These are phyloP conservation scores for Gardenia jasminoides DNA, from an alignment of 257 asterid species.

Conservation along the genomic window DNA sequence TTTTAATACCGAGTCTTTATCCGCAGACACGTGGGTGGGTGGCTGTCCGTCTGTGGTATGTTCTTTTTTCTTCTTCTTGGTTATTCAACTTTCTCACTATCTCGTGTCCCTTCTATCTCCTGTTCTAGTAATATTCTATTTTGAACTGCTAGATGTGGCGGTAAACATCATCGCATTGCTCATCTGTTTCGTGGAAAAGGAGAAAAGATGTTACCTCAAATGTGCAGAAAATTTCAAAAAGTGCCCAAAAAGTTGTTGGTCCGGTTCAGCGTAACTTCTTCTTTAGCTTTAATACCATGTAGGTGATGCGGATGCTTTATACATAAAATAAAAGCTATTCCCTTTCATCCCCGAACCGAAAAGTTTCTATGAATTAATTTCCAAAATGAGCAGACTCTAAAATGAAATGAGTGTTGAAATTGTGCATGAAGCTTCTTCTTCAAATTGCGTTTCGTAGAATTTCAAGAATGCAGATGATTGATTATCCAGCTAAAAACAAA, in stretches of 20 bases:
- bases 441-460: no score
- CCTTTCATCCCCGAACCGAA: no score
- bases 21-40: no score
- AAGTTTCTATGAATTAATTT: no score
- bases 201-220: background rate
- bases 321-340: background rate
- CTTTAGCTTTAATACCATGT: background rate
- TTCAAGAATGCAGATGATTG: no score
- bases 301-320: background rate
- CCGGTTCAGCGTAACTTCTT: background rate
- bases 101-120: background rate
- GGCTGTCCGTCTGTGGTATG: background rate
- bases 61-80: slow-evolving; percentile 1
- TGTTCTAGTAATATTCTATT: background rate
- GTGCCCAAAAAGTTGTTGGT: background rate
- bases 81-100: background rate
- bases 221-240: background rate
- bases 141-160: background rate
- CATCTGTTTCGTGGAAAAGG: background rate
- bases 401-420: no score
- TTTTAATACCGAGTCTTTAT: no score
- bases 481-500: no score
- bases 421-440: no score
- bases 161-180: background rate
- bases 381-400: no score